Evolutionary conservation across 345 rosid genomes (phyloP), one percentile per base, ranked within the genome.

Genomic region (Balakata baccata): DNA sequence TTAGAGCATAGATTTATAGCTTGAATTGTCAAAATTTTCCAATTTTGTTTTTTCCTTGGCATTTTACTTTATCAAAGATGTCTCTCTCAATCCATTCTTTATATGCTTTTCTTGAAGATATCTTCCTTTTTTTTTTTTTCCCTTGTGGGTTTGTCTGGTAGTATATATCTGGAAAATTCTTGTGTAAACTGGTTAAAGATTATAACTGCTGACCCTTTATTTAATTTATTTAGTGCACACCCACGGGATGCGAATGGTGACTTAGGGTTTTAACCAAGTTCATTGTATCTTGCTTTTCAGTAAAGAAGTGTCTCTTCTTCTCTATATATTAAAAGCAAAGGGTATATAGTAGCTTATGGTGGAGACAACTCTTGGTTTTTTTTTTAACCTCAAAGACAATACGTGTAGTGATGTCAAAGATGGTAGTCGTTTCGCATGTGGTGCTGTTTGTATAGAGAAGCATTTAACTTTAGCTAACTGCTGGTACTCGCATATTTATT

Each of bases 261-360:
- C 52, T 76, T 77, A 73, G 80, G 81, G 77, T 78, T 83, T 76
- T 78, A 16, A 71, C 68, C 76, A 85, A 78, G 78, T 87, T 86
- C 92, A 84, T 69, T 86, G 90, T 68, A 86, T 81, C 83, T 75
- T 80, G 73, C 25, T 38, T 83, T 91, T 86, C 82, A 94, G 91
- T 88, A 81, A 83, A 82, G 79, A 89, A 87, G 77, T 78, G 67
- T 64, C 75, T 74, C 71, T 79, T 83, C 77, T 54, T 64, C 16
- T 52, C 66, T 56, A 74, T 58, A 56, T 72, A 64, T 54, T 72
- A 75, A 76, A 76, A 68, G 74, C 39, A 1, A 50, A 37, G 43
- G 34, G 34, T 29, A n/a, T n/a, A n/a, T n/a, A 29, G 34, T 2
- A 29, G 34, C 34, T 29, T 29, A 29, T 29, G 34, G 34, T 29